A percentile compares a stretch with the other conserved stretches of the same genome.
Evolutionary conservation across 257 asterid species (phyloP).

Genomic region (Solanum tacnaense): DNA sequence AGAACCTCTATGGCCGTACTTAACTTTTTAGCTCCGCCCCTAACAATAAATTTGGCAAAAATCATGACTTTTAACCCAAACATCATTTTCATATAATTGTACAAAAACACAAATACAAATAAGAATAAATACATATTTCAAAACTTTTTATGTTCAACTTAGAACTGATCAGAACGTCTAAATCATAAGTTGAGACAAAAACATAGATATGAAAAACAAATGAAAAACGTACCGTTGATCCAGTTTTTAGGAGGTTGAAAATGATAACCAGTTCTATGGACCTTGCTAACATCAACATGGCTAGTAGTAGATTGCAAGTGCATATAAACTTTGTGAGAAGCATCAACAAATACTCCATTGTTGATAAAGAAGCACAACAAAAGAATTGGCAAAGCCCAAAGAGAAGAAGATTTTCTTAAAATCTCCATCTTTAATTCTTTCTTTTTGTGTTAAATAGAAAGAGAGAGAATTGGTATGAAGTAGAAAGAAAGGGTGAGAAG

Average conservation of each 20-base stretch:
- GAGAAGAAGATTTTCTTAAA: not conserved
- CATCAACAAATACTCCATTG: slow-evolving; percentile 4
- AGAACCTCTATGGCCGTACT: not conserved
- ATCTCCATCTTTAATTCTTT: not conserved
- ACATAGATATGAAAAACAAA: not conserved
- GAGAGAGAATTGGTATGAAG: not conserved
- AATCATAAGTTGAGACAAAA: not conserved
- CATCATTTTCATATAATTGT: not conserved
- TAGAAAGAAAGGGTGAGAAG: not conserved
- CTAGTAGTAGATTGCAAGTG: slow-evolving; percentile 5
- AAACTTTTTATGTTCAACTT: not conserved
- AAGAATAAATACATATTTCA: not conserved
- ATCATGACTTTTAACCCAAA: not conserved
- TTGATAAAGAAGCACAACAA: not conserved
- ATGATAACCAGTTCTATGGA: slow-evolving; percentile 46
- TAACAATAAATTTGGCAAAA: not conserved
- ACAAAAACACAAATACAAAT: not conserved
- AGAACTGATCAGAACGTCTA: not conserved
- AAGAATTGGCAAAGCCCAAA: not conserved
- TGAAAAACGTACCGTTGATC: slow-evolving; percentile 30
- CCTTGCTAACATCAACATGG: not conserved
- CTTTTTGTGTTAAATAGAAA: not conserved
- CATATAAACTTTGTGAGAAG: slow-evolving; percentile 11
- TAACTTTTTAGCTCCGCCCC: not conserved
- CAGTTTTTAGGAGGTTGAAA: slow-evolving; percentile 51